A percentile compares a stretch with the other conserved stretches of the same genome.
Evolutionary conservation across 1,284 basidiomycete genomes (phyloP).

Genomic region (Agroathelia rolfsii): DNA sequence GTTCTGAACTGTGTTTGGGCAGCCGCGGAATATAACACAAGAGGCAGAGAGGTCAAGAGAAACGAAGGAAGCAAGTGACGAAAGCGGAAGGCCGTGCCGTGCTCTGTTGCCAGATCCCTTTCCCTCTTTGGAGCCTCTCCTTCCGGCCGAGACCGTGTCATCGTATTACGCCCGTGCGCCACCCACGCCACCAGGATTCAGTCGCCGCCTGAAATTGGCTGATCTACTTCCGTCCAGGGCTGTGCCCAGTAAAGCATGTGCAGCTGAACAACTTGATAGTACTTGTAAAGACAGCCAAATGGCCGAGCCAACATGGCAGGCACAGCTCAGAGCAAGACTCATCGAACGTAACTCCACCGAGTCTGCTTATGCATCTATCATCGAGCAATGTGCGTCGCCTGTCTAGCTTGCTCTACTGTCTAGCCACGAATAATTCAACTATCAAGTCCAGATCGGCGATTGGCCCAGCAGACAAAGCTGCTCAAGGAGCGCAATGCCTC

Average conservation of each 20-base stretch:
- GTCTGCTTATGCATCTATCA: constrained; percentile 70
- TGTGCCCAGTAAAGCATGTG: too few species aligned
- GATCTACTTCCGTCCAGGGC: too few species aligned
- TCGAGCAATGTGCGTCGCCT: constrained; percentile 71
- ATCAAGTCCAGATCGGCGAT: constrained; percentile 59
- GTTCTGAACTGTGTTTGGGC: not conserved
- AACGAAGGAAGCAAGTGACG: too few species aligned
- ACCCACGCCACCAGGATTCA: too few species aligned
- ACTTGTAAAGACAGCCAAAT: constrained; percentile 26
- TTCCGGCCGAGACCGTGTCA: too few species aligned
- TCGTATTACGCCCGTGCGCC: too few species aligned
- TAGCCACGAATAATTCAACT: constrained; percentile 13
- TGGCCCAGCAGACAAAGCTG: constrained; percentile 82
- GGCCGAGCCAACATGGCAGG: constrained; percentile 78
- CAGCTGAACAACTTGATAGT: too few species aligned
- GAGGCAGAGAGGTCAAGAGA: too few species aligned
- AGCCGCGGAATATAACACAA: constrained; percentile 1
- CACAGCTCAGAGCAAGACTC: constrained; percentile 64
- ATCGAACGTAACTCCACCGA: constrained; percentile 69
- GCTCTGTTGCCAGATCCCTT: too few species aligned
- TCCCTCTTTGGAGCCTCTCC: too few species aligned
- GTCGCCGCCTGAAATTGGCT: too few species aligned
- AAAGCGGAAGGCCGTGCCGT: too few species aligned
- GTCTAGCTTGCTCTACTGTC: constrained; percentile 7
- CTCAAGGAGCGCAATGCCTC: constrained; percentile 85